Conservation (phyloP, 1,139 yeast species). For the Yamadazyma jaroonii region DNA sequence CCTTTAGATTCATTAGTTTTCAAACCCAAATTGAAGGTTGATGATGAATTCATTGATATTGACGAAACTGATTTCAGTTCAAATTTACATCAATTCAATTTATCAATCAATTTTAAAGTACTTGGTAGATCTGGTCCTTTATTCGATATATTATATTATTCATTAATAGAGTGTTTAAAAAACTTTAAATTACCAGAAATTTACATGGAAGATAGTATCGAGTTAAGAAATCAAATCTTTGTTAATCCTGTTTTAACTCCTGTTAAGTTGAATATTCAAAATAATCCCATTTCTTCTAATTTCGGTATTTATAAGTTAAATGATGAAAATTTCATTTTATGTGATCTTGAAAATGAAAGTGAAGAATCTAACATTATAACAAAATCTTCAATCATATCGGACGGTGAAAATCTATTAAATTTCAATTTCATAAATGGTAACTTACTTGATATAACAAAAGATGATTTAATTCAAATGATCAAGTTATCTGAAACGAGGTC, state of each 20-base stretch:
- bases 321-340: conserved; percentile 11
- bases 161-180: conserved; percentile 62
- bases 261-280: conserved; percentile 17
- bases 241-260: conserved; percentile 11
- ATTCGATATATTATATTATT: conserved; percentile 73
- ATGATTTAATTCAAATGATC: conserved; percentile 45
- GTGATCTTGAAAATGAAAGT: conserved; percentile 18
- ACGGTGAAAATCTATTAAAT: conserved; percentile 15
- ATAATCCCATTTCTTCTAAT: conserved; percentile 50
- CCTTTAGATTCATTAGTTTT: conserved; percentile 25
- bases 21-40: conserved; percentile 48
- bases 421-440: conserved; percentile 21
- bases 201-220: conserved; percentile 39
- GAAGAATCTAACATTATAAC: conserved; percentile 15
- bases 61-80: conserved; percentile 26
- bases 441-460: conserved; percentile 38
- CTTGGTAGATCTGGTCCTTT: conserved; percentile 81
- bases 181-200: conserved; percentile 64
- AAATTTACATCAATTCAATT: conserved; percentile 52
- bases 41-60: conserved; percentile 10
- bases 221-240: conserved; percentile 22
- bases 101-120: conserved; percentile 74
- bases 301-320: conserved; percentile 48
- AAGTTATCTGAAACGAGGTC: conserved; percentile 38
- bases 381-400: conserved; percentile 12